Evolutionary conservation across 2,329 filamentous ascomycete species (phyloP), one percentile per base, ranked within the genome.

Genomic region (Xylaria sp.): DNA sequence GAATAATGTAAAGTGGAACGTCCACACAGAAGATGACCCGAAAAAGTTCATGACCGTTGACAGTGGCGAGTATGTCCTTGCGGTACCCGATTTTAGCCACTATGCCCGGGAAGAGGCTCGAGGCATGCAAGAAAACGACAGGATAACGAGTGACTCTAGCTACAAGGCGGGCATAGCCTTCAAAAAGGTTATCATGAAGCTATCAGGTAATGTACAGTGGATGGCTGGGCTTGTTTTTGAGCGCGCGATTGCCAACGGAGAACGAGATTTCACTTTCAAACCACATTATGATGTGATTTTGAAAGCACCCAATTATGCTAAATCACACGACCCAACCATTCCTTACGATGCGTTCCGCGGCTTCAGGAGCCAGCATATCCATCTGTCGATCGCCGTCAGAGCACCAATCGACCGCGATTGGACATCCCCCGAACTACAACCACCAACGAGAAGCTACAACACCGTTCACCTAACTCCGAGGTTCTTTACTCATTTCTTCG

Each of bases 161-260:
- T 85, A 87, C 75, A 92, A 89, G 74, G 88, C 91, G 42, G 89
- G 91, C 1, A 92, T 94, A n/a, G 85, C 90, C 0, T 99, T 99
- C 85, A 97, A 97, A 80, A 99, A 99, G 81, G 96, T 98, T 3
- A 89, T 97, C 60, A 98, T 99, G 95, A 99, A 99, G 81, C 85
- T 99, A 12, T 98, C 96, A 3, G 96, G 96, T 14, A 97, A 96
- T 76, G 96, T 99, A 0, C 92, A 93, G 79, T 98, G 94, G 93
- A 87, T 95, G 76, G 90, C 92, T 14, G 97, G 96, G 0, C 84
- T 99, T 47, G 93, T 97, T 58, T 99, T 99, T 77, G 96, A 99
- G 80, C 90, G 92, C 54, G 92, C 95, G 71, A 85, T 94, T 34
- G 88, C 89, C 53, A 82, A 90, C 61, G 91, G 90, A 39, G 85